phyloP scores from a whole-genome alignment of 768 basidiomycete species.

The Chalciporus piperatus region DNA sequence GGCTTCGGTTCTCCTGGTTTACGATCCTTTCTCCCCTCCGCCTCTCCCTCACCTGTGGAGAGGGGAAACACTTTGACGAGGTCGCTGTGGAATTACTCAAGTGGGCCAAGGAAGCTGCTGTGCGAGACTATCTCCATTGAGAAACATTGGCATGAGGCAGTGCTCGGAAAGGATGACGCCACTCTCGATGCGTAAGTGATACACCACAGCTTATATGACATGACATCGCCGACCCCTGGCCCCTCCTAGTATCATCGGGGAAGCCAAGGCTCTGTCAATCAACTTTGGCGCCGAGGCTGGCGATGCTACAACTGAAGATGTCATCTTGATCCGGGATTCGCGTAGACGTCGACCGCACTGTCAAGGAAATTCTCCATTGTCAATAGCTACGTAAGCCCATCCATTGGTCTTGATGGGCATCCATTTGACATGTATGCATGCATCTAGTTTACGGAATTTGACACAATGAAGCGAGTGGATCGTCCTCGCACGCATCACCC shows the following conservation, averaged over 20 bases:
- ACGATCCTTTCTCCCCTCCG: constrained; percentile 67
- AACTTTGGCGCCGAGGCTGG: constrained; percentile 76
- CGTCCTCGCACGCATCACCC: not conserved
- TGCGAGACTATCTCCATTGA: constrained; percentile 74
- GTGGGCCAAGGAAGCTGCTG: constrained; percentile 77
- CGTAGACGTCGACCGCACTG: constrained; percentile 83
- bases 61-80: constrained; percentile 69
- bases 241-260: constrained; percentile 73
- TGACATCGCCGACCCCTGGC: not conserved
- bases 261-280: constrained; percentile 85
- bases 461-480: constrained; percentile 21
- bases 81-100: constrained; percentile 77
- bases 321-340: constrained; percentile 83
- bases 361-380: constrained; percentile 82
- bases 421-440: constrained; percentile 6
- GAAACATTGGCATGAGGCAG: constrained; percentile 86
- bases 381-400: constrained; percentile 72
- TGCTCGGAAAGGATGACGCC: constrained; percentile 79
- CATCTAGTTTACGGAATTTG: constrained; percentile 74
- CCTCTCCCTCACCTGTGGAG: constrained; percentile 67
- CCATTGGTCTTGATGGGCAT: not conserved
- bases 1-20: constrained; percentile 76
- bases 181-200: constrained; percentile 77
- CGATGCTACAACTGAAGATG: constrained; percentile 58
- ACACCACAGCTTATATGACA: not conserved